phyloP scores from a whole-genome alignment of 2,329 filamentous ascomycete species.

The Diaporthe ilicicola region DNA sequence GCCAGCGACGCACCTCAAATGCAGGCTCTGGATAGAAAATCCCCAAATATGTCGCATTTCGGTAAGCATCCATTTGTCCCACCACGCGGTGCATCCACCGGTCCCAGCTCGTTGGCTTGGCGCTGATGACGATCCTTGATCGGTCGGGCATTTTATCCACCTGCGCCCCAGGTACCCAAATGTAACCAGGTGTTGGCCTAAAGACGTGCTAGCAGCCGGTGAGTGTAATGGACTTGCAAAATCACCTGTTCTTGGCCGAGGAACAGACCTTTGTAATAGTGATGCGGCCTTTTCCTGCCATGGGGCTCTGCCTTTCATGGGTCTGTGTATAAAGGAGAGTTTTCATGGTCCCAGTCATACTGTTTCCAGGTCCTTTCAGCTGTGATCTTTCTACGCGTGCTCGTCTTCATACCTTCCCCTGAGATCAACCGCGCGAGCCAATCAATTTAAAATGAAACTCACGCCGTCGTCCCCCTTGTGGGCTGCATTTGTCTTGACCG shows the following conservation, averaged over 20 bases:
- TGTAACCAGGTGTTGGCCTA: neutral
- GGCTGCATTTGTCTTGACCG: slow-evolving; percentile 36
- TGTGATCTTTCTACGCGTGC: neutral
- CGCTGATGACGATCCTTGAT: neutral
- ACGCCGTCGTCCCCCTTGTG: neutral
- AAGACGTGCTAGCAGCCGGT: neutral
- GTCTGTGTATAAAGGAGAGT: neutral
- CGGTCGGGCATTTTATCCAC: slow-evolving; percentile 2
- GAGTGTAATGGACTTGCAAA: neutral
- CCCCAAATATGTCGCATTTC: neutral
- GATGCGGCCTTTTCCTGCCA: neutral
- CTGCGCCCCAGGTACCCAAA: neutral
- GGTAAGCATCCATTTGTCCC: neutral
- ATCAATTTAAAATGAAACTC: neutral
- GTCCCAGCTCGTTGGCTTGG: slow-evolving; percentile 1
- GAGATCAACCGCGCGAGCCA: neutral
- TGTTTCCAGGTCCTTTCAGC: neutral
- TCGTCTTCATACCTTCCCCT: neutral
- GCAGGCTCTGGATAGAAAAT: neutral
- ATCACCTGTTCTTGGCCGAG: neutral
- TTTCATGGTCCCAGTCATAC: neutral
- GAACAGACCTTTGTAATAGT: neutral
- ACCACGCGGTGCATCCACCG: neutral
- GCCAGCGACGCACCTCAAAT: neutral
- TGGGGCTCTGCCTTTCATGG: neutral